phyloP scores from a whole-genome alignment of 139 green algal species.

The Mesotaenium endlicherianum region DNA sequence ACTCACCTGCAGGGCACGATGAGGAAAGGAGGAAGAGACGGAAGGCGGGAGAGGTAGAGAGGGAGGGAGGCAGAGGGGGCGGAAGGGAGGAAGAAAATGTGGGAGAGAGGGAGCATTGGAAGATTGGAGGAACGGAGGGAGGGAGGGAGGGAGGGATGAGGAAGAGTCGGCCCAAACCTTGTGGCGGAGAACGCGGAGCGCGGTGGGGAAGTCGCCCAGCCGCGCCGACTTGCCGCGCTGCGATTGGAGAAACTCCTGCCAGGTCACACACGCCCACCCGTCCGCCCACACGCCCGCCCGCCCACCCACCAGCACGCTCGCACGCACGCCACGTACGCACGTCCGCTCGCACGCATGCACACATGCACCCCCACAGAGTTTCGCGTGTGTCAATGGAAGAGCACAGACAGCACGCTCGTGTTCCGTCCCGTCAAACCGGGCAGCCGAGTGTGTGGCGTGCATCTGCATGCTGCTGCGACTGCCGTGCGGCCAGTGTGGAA shows the following conservation, averaged over 20 bases:
- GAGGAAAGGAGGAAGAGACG: too few species aligned
- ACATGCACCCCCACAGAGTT: background rate
- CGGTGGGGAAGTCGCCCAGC: conserved; percentile 51
- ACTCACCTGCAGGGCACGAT: too few species aligned
- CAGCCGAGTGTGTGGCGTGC: too few species aligned
- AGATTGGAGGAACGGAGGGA: too few species aligned
- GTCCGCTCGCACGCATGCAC: background rate
- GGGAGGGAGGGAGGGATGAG: background rate
- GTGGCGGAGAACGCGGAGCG: conserved; percentile 15
- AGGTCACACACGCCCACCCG: background rate
- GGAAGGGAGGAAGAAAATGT: too few species aligned
- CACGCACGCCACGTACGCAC: background rate
- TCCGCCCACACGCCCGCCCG: background rate
- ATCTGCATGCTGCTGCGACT: too few species aligned
- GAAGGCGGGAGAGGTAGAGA: too few species aligned
- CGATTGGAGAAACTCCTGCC: conserved; percentile 40
- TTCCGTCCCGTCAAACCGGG: too few species aligned
- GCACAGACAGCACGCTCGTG: too few species aligned
- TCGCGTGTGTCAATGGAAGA: background rate
- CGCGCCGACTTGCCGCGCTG: conserved; percentile 21
- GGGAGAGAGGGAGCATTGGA: too few species aligned
- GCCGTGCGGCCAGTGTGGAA: too few species aligned
- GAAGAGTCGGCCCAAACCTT: conserved; percentile 5
- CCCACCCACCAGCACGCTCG: background rate
- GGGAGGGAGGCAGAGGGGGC: too few species aligned